Base-by-base conservation (phyloP, 306 rosid genomes). In the Dalbergia cultrata region DNA sequence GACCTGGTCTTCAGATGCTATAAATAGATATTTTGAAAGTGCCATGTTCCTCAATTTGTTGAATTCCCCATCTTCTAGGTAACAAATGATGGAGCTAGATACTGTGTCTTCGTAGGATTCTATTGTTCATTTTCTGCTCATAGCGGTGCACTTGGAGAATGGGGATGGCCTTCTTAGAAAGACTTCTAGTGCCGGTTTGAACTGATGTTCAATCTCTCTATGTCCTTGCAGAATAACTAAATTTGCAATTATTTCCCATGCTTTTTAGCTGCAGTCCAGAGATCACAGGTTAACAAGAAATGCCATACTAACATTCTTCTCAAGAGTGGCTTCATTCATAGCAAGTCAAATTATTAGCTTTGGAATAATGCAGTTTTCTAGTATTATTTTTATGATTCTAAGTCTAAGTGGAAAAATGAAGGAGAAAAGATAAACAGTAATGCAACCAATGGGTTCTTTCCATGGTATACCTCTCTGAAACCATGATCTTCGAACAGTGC, bases 401-500 rank as follows among this genome's bases (percentile, higher is more conserved):
- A 72, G 66, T 7, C 31, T n/a, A 65, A 13, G 66, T 35, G 57
- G 63, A 62, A 58, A 77, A 65, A 59, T 43, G 53, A 43, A 39
- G 53, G 59, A 75, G 50, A 21, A 56, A 1, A 64, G 16, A 65
- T 1, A 58, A 22, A 35, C 58, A 41, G 22, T 11, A 57, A 70
- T 35, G 39, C 19, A 61, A 70, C 61, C 26, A 69, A 62, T 33
- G 14, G 70, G 74, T 37, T 52, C 44, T 73, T 77, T 75, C 26
- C 60, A 52, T 50, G 47, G 19, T 50, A 92, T 90, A 94, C 97
- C 99, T 91, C 84, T 90, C 60, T 91, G 90, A 76, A 95, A 95
- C 99, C 99, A 95, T 57, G 99, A 87, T 81, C 84, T 93, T 41
- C 95, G 89, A 47, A 89, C 93, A 7, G 90, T 91, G 67, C 69